A percentile compares a stretch with the other conserved stretches of the same genome.
phyloP scores from a whole-genome alignment of 176 grass and related monocot genomes.

The Chloris gayana region DNA sequence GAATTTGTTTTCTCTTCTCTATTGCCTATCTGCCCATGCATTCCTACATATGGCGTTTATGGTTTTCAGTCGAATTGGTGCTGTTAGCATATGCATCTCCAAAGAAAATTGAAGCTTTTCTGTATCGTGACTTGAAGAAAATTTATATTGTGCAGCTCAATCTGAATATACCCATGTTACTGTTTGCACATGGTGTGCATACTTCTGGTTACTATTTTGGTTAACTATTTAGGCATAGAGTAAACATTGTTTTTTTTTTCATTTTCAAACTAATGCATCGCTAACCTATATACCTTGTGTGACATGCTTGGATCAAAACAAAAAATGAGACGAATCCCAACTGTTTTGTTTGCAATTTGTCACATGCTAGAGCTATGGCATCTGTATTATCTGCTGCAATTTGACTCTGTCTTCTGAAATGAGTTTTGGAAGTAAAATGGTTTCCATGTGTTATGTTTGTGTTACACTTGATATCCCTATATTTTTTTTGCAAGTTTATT shows the following conservation, averaged over 20 bases:
- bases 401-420: neutral
- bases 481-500: neutral
- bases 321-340: conserved; percentile 10
- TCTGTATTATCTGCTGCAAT: neutral
- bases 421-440: too few relatives aligned
- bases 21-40: conserved; percentile 16
- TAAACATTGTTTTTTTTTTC: neutral
- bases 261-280: conserved; percentile 25
- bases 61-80: neutral
- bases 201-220: neutral
- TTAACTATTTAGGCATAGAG: neutral
- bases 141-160: conserved; percentile 11
- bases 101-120: too few relatives aligned
- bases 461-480: conserved; percentile 1
- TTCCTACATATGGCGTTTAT: conserved; percentile 4
- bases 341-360: conserved; percentile 37
- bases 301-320: neutral
- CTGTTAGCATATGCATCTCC: conserved; percentile 11
- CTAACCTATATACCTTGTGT: neutral
- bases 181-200: conserved; percentile 6
- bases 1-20: conserved; percentile 7
- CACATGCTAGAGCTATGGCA: conserved; percentile 17
- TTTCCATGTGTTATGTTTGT: conserved; percentile 26
- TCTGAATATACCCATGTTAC: conserved; percentile 5
- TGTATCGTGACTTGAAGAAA: neutral